Percentiles rank a stretch among this genome's conserved stretches.
Conservation (phyloP, 2,329 filamentous ascomycete genomes). For the Onygenales sp. region DNA sequence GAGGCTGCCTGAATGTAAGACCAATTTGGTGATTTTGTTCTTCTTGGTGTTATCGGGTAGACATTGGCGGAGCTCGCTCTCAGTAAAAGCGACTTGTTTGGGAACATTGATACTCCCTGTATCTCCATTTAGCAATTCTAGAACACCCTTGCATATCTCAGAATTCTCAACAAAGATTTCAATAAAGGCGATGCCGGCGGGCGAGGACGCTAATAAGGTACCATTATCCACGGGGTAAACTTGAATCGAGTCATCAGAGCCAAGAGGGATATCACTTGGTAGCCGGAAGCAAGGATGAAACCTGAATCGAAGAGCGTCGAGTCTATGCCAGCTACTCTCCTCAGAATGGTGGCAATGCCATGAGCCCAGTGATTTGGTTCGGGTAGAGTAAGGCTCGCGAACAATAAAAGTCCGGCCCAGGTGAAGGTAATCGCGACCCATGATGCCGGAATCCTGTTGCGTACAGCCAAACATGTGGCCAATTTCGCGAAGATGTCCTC, state of each 20-base stretch:
- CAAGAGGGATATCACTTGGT: slow-evolving; percentile 59
- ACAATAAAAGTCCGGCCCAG: slow-evolving; percentile 75
- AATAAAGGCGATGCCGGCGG: slow-evolving; percentile 73
- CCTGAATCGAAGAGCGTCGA: slow-evolving; percentile 81
- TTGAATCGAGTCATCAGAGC: slow-evolving; percentile 66
- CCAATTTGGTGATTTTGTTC: slow-evolving; percentile 55
- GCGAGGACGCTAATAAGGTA: slow-evolving; percentile 65
- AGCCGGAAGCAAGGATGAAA: slow-evolving; percentile 84
- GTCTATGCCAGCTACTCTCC: slow-evolving; percentile 83
- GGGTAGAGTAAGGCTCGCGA: slow-evolving; percentile 75
- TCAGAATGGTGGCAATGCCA: slow-evolving; percentile 64
- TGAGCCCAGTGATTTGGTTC: slow-evolving; percentile 71
- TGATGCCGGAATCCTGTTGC: slow-evolving; percentile 82
- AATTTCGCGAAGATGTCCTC: slow-evolving; percentile 82
- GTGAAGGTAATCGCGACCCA: slow-evolving; percentile 78
- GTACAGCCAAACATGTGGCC: slow-evolving; percentile 86
- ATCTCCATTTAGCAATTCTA: slow-evolving; percentile 63
- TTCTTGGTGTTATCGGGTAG: slow-evolving; percentile 66
- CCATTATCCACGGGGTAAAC: slow-evolving; percentile 76
- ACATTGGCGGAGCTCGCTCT: slow-evolving; percentile 61
- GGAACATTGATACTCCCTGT: slow-evolving; percentile 49
- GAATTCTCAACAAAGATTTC: slow-evolving; percentile 78
- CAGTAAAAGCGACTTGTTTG: slow-evolving; percentile 63
- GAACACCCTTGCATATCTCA: slow-evolving; percentile 66
- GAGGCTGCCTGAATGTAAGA: slow-evolving; percentile 66